Percentiles rank a stretch among this genome's conserved stretches.
phyloP scores from a whole-genome alignment of 163 green algal genomes.

The Coccomyxa subellipsoidea region DNA sequence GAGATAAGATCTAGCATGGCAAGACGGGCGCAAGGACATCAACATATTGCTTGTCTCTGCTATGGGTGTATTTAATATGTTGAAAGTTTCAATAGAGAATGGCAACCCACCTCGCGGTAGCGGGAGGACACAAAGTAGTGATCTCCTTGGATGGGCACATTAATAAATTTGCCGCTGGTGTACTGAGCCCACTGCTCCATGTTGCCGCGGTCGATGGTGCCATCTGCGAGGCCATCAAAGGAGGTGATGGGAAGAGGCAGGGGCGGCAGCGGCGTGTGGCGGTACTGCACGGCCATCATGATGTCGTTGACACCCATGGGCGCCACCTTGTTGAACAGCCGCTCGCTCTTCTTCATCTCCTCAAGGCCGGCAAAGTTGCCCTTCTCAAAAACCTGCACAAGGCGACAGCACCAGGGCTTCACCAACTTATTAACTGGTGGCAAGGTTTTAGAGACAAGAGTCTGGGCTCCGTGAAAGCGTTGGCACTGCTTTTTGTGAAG shows the following conservation, averaged over 20 bases:
- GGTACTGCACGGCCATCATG: slow-evolving; percentile 50
- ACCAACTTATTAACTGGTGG: too few relatives aligned
- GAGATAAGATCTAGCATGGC: too few relatives aligned
- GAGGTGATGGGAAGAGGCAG: slow-evolving; percentile 28
- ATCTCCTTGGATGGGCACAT: slow-evolving; percentile 33
- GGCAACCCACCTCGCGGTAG: slow-evolving; percentile 11
- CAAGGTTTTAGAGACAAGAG: too few relatives aligned
- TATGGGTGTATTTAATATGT: too few relatives aligned
- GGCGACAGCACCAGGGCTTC: too few relatives aligned
- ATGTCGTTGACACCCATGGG: slow-evolving; percentile 52
- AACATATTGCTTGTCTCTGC: too few relatives aligned
- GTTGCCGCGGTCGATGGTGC: slow-evolving; percentile 37
- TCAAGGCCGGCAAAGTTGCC: slow-evolving; percentile 54
- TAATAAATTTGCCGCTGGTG: slow-evolving; percentile 19
- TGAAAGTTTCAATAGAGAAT: neutral
- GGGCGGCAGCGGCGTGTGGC: slow-evolving; percentile 5
- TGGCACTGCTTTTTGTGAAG: too few relatives aligned
- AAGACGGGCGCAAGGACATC: too few relatives aligned
- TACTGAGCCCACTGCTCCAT: slow-evolving; percentile 20
- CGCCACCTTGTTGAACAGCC: slow-evolving; percentile 47
- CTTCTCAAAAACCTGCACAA: slow-evolving; percentile 41
- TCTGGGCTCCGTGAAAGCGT: too few relatives aligned
- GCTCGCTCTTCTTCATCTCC: slow-evolving; percentile 44
- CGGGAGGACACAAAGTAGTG: slow-evolving; percentile 52
- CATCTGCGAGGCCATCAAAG: slow-evolving; percentile 41